Percentiles rank a stretch among this genome's conserved stretches.
These are phyloP conservation scores for Setomelanomma holmii DNA, from an alignment of 2,329 filamentous ascomycete species.

Conservation along the genomic window DNA sequence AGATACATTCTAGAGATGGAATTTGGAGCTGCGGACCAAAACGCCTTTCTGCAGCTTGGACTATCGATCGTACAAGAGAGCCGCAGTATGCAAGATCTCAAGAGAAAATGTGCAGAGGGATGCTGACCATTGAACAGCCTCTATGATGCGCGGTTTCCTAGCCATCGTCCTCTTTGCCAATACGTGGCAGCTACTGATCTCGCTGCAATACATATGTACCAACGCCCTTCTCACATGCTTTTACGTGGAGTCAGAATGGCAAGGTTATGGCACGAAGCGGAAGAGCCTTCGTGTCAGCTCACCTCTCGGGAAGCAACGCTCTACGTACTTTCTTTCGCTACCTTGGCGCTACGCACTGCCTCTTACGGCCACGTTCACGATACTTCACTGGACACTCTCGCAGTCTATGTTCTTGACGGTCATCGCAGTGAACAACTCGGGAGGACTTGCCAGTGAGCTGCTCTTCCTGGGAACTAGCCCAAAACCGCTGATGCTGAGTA, in stretches of 20 bases:
- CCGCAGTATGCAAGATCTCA: neutral
- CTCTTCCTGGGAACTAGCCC: neutral
- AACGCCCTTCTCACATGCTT: constrained; percentile 58
- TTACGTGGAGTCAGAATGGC: constrained; percentile 57
- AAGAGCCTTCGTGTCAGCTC: constrained; percentile 7
- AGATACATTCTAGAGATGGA: neutral
- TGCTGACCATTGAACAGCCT: neutral
- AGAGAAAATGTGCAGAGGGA: too few relatives aligned
- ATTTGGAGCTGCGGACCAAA: neutral
- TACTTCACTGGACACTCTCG: constrained; percentile 2
- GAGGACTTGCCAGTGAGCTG: constrained; percentile 2
- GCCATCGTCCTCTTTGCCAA: constrained; percentile 48
- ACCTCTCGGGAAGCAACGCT: constrained; percentile 7
- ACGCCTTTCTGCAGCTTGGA: neutral
- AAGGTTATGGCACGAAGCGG: constrained; percentile 27
- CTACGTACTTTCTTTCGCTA: constrained; percentile 8
- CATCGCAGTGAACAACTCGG: neutral
- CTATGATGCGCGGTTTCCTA: neutral
- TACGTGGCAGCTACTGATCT: constrained; percentile 55
- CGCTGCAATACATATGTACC: constrained; percentile 55
- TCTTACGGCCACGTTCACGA: neutral
- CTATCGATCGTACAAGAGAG: neutral
- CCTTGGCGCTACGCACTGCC: constrained; percentile 3
- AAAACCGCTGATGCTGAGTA: neutral
- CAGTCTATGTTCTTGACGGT: neutral